Percentiles rank a stretch among this genome's conserved stretches.
Evolutionary conservation across 768 basidiomycete genomes (phyloP).

Genomic region (Phlebiopsis flavidoalba): DNA sequence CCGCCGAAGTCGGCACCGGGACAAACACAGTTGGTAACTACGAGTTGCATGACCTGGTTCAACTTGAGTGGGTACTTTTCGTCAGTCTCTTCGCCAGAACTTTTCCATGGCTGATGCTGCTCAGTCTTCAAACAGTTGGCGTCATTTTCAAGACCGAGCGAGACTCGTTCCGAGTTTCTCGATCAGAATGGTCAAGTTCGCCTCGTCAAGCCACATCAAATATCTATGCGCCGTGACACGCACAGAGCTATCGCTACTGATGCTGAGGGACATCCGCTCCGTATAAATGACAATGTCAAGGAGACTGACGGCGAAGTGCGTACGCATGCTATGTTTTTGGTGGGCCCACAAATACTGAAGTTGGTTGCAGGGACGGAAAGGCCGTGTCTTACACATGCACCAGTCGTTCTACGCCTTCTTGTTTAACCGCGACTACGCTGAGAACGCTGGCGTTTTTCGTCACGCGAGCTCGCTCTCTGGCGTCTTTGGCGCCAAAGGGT

Average conservation of each 20-base stretch:
- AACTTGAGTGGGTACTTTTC: slow-evolving; percentile 73
- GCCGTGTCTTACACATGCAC: slow-evolving; percentile 88
- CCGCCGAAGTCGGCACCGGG: slow-evolving; percentile 93
- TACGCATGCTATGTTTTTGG: background rate
- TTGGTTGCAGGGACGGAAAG: slow-evolving; percentile 66
- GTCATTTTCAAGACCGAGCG: slow-evolving; percentile 98
- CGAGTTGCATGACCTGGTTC: slow-evolving; percentile 93
- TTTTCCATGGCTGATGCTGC: background rate
- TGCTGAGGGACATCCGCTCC: slow-evolving; percentile 80
- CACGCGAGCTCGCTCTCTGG: slow-evolving; percentile 76
- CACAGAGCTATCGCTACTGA: slow-evolving; percentile 84
- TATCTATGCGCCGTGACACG: slow-evolving; percentile 85
- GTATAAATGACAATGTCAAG: slow-evolving; percentile 87
- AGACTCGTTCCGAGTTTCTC: slow-evolving; percentile 90
- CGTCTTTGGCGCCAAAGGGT: slow-evolving; percentile 84
- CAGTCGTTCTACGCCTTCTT: slow-evolving; percentile 93
- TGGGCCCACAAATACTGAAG: background rate
- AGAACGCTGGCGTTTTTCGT: slow-evolving; percentile 96
- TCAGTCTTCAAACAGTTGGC: slow-evolving; percentile 86
- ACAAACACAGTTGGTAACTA: slow-evolving; percentile 90
- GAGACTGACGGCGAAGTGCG: slow-evolving; percentile 82
- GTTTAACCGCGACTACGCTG: slow-evolving; percentile 83
- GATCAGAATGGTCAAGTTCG: slow-evolving; percentile 92
- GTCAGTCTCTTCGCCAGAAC: background rate
- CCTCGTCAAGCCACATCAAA: slow-evolving; percentile 89